Base-by-base conservation (phyloP, 208 protist species). In the Acanthamoeba culbertsoni region DNA sequence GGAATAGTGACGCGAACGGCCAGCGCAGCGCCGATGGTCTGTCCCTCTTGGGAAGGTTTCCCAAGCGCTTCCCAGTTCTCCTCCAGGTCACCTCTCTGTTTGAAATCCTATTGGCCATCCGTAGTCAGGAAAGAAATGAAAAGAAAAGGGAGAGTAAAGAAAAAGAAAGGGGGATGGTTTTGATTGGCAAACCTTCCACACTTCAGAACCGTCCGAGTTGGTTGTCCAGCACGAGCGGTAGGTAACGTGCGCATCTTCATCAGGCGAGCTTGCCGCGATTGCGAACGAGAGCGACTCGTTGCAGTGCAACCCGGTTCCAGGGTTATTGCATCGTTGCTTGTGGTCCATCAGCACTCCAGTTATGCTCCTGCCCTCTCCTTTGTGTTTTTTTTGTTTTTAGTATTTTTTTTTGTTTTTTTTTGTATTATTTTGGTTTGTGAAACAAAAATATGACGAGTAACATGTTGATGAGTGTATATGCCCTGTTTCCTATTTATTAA, bases 41-140 rank as follows among this genome's bases (percentile, higher is more conserved):
- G 43, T 14, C 77, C 77, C 31, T 55, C 51, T 4, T 62, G n/a
- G 26, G 77, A 88, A 5, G 46, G 7, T 35, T 79, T 43, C 16
- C 68, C 68, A 1, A 48, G 5, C 10, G 68, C 68, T 2, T 79
- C 40, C 18, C 12, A 8, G 23, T 57, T 88, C n/a, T 88, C 79
- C 37, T 88, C 79, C 2, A 88, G 40, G 23, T 5, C n/a, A 18
- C 79, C 79, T 12, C 3, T 45, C 31, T 12, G 1, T 23, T 57
- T 63, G 53, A 88, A 88, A 51, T 53, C 48, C 79, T 88, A 28
- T n/a, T n/a, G n/a, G n/a, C n/a, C n/a, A n/a, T n/a, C n/a, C 37
- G 35, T 2, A 35, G 68, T 7, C 7, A 68, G 7, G 5, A n/a
- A 6, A 75, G 55, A 26, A 26, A n/a, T 62, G 55, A 5, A 7